These are phyloP conservation scores for Irpex sp. DNA, from an alignment of 1,284 basidiomycete species.

Conservation along the genomic window DNA sequence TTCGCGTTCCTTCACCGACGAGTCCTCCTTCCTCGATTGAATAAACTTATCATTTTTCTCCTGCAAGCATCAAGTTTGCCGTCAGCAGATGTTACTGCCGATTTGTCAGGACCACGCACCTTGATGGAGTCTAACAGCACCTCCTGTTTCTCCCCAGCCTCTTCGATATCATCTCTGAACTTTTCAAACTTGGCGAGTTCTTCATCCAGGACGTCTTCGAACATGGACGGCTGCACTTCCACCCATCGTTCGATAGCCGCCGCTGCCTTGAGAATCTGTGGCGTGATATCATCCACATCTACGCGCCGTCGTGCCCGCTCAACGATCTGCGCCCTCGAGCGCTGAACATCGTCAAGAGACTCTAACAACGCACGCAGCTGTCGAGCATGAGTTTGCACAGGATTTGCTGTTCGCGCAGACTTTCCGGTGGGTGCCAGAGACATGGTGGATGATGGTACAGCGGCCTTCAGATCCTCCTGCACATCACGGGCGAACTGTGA, in stretches of 20 bases:
- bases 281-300: slow-evolving; percentile 74
- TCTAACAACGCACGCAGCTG: slow-evolving; percentile 78
- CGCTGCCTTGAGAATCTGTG: slow-evolving; percentile 67
- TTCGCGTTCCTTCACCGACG: slow-evolving; percentile 80
- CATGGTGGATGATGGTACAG: slow-evolving; percentile 63
- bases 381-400: slow-evolving; percentile 63
- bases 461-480: slow-evolving; percentile 64
- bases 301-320: slow-evolving; percentile 63
- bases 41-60: slow-evolving; percentile 75
- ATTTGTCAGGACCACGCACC: slow-evolving; percentile 37
- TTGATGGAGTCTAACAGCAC: slow-evolving; percentile 65
- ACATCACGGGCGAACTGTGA: background rate
- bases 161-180: slow-evolving; percentile 62
- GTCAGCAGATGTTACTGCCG: background rate
- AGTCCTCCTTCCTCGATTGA: slow-evolving; percentile 76
- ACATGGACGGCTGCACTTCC: slow-evolving; percentile 80
- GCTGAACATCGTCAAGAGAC: slow-evolving; percentile 72
- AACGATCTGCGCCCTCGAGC: slow-evolving; percentile 59
- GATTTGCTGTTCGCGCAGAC: slow-evolving; percentile 27
- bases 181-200: slow-evolving; percentile 82
- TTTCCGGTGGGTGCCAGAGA: slow-evolving; percentile 32
- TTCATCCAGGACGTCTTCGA: slow-evolving; percentile 78
- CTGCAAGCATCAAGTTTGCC: slow-evolving; percentile 35
- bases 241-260: slow-evolving; percentile 59
- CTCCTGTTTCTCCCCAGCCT: slow-evolving; percentile 60